These are phyloP conservation scores for Hymenoscyphus linearis DNA, from an alignment of 2,329 filamentous ascomycete species.

Conservation along the genomic window DNA sequence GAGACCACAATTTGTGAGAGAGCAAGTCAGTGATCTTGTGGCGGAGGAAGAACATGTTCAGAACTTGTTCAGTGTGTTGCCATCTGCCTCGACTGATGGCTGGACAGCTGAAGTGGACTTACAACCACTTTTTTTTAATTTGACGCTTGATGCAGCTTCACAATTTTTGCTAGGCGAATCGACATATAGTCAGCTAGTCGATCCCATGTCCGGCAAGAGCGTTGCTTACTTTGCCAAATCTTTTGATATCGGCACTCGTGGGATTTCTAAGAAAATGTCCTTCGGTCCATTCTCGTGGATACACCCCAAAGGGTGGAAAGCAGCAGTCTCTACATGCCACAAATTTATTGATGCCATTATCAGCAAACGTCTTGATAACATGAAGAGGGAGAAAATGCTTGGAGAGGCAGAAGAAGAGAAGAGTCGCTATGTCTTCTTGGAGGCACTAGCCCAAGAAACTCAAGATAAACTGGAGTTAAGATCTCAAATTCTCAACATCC, in stretches of 20 bases:
- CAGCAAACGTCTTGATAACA: background rate
- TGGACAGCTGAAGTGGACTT: slow-evolving; percentile 3
- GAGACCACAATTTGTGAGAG: slow-evolving; percentile 48
- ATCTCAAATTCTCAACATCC: slow-evolving; percentile 29
- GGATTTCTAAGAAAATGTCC: background rate
- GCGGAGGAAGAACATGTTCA: slow-evolving; percentile 1
- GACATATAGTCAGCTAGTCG: background rate
- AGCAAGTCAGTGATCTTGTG: slow-evolving; percentile 56
- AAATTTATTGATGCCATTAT: slow-evolving; percentile 5
- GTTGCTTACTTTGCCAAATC: background rate
- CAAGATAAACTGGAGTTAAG: slow-evolving; percentile 17
- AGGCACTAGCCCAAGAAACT: slow-evolving; percentile 14
- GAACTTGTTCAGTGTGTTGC: background rate
- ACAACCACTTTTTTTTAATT: slow-evolving; percentile 52
- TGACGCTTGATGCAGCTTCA: slow-evolving; percentile 62
- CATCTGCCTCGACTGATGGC: background rate
- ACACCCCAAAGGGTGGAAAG: background rate
- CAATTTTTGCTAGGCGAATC: slow-evolving; percentile 57
- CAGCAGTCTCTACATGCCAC: slow-evolving; percentile 1
- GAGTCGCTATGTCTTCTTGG: slow-evolving; percentile 36
- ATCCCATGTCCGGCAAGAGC: background rate
- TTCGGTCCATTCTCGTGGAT: background rate
- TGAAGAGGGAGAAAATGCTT: background rate
- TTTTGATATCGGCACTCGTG: background rate
- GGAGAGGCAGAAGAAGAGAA: background rate